phyloP scores from a whole-genome alignment of 139 green algal genomes.

The Coelastrella sp. region DNA sequence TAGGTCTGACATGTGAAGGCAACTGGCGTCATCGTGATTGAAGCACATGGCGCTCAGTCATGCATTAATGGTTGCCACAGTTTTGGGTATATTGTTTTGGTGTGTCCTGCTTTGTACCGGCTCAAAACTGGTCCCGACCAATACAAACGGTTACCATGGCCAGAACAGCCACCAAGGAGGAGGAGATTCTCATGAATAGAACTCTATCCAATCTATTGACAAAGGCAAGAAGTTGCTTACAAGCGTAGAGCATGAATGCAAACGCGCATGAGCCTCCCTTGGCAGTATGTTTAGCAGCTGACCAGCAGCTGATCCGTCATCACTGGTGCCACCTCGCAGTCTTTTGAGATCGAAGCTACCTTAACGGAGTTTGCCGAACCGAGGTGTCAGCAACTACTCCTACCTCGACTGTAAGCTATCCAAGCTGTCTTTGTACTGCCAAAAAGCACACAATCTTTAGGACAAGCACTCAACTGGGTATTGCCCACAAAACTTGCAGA shows the following conservation, averaged over 20 bases:
- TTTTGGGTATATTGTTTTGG: no score
- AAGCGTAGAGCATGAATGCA: no score
- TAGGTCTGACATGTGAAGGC: conserved; percentile 6
- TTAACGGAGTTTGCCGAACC: conserved; percentile 2
- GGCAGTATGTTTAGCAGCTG: no score
- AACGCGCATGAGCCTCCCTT: no score
- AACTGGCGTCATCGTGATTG: conserved; percentile 13
- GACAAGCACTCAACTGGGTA: not conserved
- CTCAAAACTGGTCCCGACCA: no score
- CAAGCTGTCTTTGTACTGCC: not conserved
- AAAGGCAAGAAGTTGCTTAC: conserved; percentile 8
- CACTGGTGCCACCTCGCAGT: not conserved
- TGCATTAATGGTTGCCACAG: not conserved
- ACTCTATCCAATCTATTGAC: not conserved
- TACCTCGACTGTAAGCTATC: conserved; percentile 25
- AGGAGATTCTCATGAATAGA: not conserved
- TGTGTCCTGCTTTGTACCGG: no score
- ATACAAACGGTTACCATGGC: not conserved
- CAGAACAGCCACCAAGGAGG: not conserved
- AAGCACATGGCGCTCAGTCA: no score
- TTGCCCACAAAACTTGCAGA: not conserved
- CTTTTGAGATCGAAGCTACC: conserved; percentile 41
- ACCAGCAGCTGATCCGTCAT: not conserved
- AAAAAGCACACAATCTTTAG: no score
- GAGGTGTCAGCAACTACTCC: not conserved